Evolutionary conservation across 495 filamentous ascomycete genomes (phyloP), one percentile per base, ranked within the genome.

Genomic region (Letharia columbiana): DNA sequence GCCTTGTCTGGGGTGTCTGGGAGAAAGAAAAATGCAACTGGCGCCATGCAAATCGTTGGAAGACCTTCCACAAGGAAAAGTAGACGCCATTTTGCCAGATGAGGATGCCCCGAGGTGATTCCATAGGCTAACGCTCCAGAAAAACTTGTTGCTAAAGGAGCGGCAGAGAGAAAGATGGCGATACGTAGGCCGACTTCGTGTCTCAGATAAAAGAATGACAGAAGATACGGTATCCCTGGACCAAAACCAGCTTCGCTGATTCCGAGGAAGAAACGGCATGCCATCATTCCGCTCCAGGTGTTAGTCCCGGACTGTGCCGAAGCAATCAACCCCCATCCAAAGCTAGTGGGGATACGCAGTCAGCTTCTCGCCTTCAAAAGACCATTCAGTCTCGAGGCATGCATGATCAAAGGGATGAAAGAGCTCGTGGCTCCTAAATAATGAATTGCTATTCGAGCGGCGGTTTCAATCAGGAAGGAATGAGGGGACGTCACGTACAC

Each of bases 51-150:
- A 49, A 91, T 77, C 3, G 84, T 87, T 4, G 91, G 91, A 4
- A 91, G 69, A 4, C 91, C 91, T 75, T 96, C 91, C 8, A 93
- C 87, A 8, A 96, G 77, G 75, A 96, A 94, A 31, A 96, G 75
- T 2, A 96, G 74, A 42, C 89, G 82, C 91, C 91, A 96, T 61
- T 84, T 89, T 2, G 88, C 82, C 47, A 96, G 77, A 11, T 78
- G 73, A 1, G 86, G 78, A 71, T 86, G 80, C 4, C 88, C 86
- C 0, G 83, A 87, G 0, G 89, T 92, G 64, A 96, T 94, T 10
- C 86, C 90, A 63, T 90, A 95, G 0, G 91, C 91, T 7, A 96
- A 77, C 8, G 89, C 88, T 39, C 91, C 90, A 0, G 91, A 89
- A 71, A 95, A 95, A 17, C 87, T 88, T 42, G 87, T 93, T 3